Evolutionary conservation across 2,329 filamentous ascomycete genomes (phyloP), one percentile per base, ranked within the genome.

Genomic region (Epichloe amarillans): DNA sequence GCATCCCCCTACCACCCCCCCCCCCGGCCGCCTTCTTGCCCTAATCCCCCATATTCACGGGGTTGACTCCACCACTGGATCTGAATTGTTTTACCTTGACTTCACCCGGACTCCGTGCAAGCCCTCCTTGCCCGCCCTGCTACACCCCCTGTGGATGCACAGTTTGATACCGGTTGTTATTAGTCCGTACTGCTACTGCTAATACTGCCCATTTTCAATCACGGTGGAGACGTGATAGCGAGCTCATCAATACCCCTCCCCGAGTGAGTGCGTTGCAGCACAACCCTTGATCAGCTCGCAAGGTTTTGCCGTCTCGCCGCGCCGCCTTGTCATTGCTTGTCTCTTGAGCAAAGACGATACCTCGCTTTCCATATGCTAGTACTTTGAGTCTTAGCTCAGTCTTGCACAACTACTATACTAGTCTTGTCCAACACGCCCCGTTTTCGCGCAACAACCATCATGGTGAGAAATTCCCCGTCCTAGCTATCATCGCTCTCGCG

Each of bases 401-500:
- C 60, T 58, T 58, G 60, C 60, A 58, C 59, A 57, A 57, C 55
- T 46, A 33, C 17, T 46, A 47, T 46, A 37, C 17, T 46, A 47
- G 44, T 62, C 50, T 56, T 65, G 64, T 66, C 62, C 60, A 62
- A 64, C 66, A 62, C 62, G 65, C 62, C 62, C 64, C 66, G 60
- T 65, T 60, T 33, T 64, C 59, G 48, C 46, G 61, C 62, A 64
- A 63, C 64, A 65, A 62, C 65, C 64, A 71, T 65, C 62, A 75
- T 75, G 72, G 72, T 75, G 73, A 74, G 72, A 50, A 19, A 63
- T 57, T 58, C 62, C 62, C 62, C 61, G 63, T 58, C 60, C 66
- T 30, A 30, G 39, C 44, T 35, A n/a, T 40, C 36, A 58, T 60
- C 63, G 61, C 64, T 59, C 62, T 62, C 58, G 61, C 66, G 69